Conservation (phyloP, 495 filamentous ascomycete species). For the Aspergillus biplanus region DNA sequence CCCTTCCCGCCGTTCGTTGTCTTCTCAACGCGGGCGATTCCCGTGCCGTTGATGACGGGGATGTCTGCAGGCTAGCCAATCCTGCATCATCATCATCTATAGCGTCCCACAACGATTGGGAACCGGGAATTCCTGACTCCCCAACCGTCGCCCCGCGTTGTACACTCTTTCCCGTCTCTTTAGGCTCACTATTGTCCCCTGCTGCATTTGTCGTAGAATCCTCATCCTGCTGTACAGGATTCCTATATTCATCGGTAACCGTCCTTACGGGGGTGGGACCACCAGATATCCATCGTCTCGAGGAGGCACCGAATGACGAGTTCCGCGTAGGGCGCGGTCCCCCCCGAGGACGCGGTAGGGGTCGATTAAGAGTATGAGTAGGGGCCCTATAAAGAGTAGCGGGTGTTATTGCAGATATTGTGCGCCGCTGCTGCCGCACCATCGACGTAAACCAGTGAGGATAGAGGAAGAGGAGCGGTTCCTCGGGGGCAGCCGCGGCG, state of each 20-base stretch:
- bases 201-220: not conserved
- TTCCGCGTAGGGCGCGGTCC: not conserved
- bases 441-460: slow-evolving; percentile 44
- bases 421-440: slow-evolving; percentile 26
- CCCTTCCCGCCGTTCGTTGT: not conserved
- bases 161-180: not conserved
- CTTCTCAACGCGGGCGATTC: not conserved
- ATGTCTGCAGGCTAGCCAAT: not conserved
- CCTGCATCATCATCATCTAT: not conserved
- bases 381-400: too few relatives aligned
- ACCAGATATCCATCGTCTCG: slow-evolving; percentile 36
- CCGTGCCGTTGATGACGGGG: not conserved
- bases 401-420: not conserved
- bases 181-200: not conserved
- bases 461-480: slow-evolving; percentile 52
- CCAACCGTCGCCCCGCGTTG: not conserved
- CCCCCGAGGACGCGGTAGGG: not conserved
- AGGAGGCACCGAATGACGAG: slow-evolving; percentile 25
- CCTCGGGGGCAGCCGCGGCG: slow-evolving; percentile 39
- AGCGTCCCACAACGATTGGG: not conserved
- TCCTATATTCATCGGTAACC: not conserved
- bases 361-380: too few relatives aligned
- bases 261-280: slow-evolving; percentile 8
- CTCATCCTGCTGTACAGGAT: not conserved
- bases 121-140: not conserved